A percentile compares a stretch with the other conserved stretches of the same genome.
Conservation (phyloP, 495 filamentous ascomycete species). For the Parmelia sp. region DNA sequence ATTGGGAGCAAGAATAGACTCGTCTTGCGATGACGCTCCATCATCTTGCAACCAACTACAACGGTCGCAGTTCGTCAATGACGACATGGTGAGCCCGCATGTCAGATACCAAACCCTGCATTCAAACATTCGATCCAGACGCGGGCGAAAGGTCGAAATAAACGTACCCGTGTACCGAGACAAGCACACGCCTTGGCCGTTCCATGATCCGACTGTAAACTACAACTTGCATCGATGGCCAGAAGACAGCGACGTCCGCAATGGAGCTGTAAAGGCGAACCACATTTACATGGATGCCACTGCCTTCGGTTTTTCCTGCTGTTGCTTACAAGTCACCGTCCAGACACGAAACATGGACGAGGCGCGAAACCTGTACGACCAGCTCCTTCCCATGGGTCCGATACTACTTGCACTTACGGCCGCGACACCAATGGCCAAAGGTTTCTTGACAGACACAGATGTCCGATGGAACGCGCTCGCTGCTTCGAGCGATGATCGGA, state of each 20-base stretch:
- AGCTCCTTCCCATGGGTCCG: constrained; percentile 89
- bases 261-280: constrained; percentile 84
- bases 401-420: constrained; percentile 91
- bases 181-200: constrained; percentile 76
- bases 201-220: constrained; percentile 91
- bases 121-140: constrained; percentile 81
- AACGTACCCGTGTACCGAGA: constrained; percentile 94
- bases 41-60: constrained; percentile 74
- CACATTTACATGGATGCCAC: constrained; percentile 99
- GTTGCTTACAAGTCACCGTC: constrained; percentile 96
- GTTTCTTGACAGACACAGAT: constrained; percentile 92
- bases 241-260: constrained; percentile 93
- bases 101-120: constrained; percentile 97
- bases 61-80: constrained; percentile 91
- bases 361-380: constrained; percentile 88
- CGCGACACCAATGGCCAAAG: constrained; percentile 94
- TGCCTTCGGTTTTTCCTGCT: constrained; percentile 99
- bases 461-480: constrained; percentile 97
- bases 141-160: constrained; percentile 90
- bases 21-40: constrained; percentile 72
- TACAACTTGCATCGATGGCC: constrained; percentile 91
- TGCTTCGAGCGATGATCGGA: constrained; percentile 84
- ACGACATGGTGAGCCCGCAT: constrained; percentile 96
- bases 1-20: constrained; percentile 71
- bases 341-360: constrained; percentile 97